Evolutionary conservation across 768 basidiomycete genomes (phyloP), one percentile per base, ranked within the genome.

Genomic region (Tricholoma terreum): DNA sequence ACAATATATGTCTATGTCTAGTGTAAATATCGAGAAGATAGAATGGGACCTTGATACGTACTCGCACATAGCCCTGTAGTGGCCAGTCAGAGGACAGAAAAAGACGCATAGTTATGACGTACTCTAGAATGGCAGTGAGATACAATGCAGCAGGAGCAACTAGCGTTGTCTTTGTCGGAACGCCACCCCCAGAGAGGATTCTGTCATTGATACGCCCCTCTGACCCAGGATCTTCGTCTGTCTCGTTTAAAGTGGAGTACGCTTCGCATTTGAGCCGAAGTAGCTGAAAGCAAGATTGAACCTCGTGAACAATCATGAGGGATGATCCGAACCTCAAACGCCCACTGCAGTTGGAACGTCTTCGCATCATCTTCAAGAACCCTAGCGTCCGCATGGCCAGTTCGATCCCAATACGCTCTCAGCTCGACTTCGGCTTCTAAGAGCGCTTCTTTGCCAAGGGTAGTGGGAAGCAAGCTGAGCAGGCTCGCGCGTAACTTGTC

Each of bases 101-200:
- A 56, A 54, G 54, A 58, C 55, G 43, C 65, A 59, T 38, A 57
- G 52, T 61, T 63, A 52, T 55, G 57, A 82, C 94, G 76, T 71
- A 95, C 94, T 97, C 94, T 30, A 97, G 77, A 61, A 96, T 91
- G 7, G 94, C 93, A 2, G 94, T 95, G 51, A 95, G 79, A 77
- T 95, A 97, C 43, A 97, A 69, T 17, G 92, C 87, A 31, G 94
- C 91, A 4, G 92, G 92, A 8, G 88, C 85, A 22, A 94, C 71
- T 8, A 89, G 78, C 6, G 80, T 69, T 17, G 81, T 70, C 51
- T 77, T 81, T 17, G 85, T 83, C 31, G 84, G 74, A 11, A 75
- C 70, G 11, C 79, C 77, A 24, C 80, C 78, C n/a, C 78, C 69
- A 52, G 73, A 74, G 40, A 65, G 67, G 79, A 90, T 85, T 38